Evolutionary conservation across 805 yeast genomes (phyloP).

Genomic region (Saccharomyces jurei): DNA sequence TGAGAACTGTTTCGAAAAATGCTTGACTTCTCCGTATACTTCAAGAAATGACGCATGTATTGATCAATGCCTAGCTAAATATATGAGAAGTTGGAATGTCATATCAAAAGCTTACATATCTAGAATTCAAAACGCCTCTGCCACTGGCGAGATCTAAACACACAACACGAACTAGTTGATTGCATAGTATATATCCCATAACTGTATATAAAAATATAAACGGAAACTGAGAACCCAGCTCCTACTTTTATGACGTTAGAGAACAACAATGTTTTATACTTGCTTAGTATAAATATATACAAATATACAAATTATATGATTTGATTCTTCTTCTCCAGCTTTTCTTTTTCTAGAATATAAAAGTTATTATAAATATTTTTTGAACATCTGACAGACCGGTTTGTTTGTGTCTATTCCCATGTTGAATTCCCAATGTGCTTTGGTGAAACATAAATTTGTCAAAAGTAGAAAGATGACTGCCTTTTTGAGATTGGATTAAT

Average conservation of each 20-base stretch:
- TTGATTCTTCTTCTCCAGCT: neutral
- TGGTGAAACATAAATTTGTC: neutral
- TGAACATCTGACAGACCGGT: neutral
- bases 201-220: constrained; percentile 3
- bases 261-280: neutral
- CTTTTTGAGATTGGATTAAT: neutral
- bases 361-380: neutral
- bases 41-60: constrained; percentile 58
- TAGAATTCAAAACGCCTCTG: constrained; percentile 55
- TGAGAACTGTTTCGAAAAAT: constrained; percentile 77
- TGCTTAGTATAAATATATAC: neutral
- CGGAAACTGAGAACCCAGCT: neutral
- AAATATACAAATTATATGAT: neutral
- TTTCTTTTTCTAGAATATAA: neutral
- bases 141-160: constrained; percentile 25
- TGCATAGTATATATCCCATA: constrained; percentile 1
- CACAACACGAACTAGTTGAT: neutral
- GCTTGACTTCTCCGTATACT: constrained; percentile 56
- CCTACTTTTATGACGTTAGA: neutral
- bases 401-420: neutral
- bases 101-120: constrained; percentile 68
- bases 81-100: constrained; percentile 85
- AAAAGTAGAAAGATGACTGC: neutral
- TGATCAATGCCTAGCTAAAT: constrained; percentile 73
- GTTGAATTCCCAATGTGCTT: neutral